phyloP scores from a whole-genome alignment of 176 grass and related monocot genomes.

The bread wheat (Triticum aestivum) region DNA sequence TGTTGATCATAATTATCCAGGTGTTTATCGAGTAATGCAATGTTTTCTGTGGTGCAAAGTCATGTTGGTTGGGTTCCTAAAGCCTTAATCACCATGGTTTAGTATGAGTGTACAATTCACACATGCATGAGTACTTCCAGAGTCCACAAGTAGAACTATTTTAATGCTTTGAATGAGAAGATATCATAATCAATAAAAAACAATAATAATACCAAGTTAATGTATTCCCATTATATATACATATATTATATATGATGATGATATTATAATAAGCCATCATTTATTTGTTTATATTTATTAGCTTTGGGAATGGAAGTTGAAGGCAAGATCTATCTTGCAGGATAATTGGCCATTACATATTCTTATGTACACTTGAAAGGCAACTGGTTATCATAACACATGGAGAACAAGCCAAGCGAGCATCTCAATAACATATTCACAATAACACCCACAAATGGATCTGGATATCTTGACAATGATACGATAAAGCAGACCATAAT shows the following conservation, averaged over 20 bases:
- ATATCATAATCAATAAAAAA: background rate
- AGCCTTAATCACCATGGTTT: background rate
- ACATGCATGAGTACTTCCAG: background rate
- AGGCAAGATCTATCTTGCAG: conserved; percentile 46
- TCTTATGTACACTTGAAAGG: conserved; percentile 51
- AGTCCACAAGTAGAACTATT: background rate
- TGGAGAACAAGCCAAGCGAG: conserved; percentile 44
- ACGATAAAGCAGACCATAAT: conserved; percentile 81
- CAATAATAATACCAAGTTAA: background rate
- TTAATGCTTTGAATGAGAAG: conserved; percentile 1
- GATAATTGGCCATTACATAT: conserved; percentile 56
- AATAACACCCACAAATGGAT: conserved; percentile 40
- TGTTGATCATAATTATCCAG: background rate
- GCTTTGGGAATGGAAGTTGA: conserved; percentile 67
- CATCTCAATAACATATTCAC: conserved; percentile 37
- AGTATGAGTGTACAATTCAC: background rate
- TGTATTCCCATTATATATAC: background rate
- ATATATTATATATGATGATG: conserved; percentile 1
- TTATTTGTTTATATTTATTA: conserved; percentile 33
- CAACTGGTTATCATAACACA: conserved; percentile 40
- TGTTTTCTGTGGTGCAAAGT: background rate
- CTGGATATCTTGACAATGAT: conserved; percentile 52
- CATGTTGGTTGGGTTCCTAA: background rate
- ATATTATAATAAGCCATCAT: conserved; percentile 2
- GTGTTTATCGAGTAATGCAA: background rate